Evolutionary conservation across 305 asterid species (phyloP).

Genomic region (Ilex paraguariensis): DNA sequence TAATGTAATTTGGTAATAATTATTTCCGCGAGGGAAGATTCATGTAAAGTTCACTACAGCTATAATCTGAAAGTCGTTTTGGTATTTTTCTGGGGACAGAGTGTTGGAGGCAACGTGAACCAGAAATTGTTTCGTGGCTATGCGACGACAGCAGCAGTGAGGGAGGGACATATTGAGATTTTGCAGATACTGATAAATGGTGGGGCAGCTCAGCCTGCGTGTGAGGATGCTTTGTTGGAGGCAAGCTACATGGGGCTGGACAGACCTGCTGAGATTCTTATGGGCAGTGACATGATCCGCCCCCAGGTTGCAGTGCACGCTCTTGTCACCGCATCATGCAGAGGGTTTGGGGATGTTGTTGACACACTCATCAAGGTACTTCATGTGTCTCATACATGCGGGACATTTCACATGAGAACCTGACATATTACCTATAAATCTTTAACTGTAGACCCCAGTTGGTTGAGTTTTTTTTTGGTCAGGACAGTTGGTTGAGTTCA

Average conservation of each 20-base stretch:
- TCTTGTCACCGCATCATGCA: constrained; percentile 57
- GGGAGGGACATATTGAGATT: constrained; percentile 62
- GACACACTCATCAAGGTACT: constrained; percentile 28
- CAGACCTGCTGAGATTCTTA: constrained; percentile 51
- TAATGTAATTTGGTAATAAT: too few species aligned
- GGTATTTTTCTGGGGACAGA: constrained; percentile 24
- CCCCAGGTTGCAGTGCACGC: constrained; percentile 68
- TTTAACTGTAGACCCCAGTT: constrained; percentile 1
- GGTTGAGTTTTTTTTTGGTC: not conserved
- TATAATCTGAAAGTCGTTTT: too few species aligned
- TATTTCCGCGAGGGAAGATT: too few species aligned
- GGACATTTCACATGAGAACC: not conserved
- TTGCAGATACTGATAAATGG: constrained; percentile 48
- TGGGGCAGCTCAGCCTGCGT: constrained; percentile 63
- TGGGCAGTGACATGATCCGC: constrained; percentile 60
- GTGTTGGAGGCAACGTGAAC: constrained; percentile 57
- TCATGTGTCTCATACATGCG: not conserved
- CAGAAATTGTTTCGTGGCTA: constrained; percentile 74
- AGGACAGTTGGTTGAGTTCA: too few species aligned
- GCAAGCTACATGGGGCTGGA: constrained; percentile 49
- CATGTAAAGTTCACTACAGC: too few species aligned
- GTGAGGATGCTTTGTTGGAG: constrained; percentile 78
- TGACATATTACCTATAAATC: too few species aligned
- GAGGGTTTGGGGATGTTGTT: constrained; percentile 31
- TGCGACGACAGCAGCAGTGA: constrained; percentile 71